Conservation (phyloP, 2,329 filamentous ascomycete genomes). For the Xylariaceae sp. region DNA sequence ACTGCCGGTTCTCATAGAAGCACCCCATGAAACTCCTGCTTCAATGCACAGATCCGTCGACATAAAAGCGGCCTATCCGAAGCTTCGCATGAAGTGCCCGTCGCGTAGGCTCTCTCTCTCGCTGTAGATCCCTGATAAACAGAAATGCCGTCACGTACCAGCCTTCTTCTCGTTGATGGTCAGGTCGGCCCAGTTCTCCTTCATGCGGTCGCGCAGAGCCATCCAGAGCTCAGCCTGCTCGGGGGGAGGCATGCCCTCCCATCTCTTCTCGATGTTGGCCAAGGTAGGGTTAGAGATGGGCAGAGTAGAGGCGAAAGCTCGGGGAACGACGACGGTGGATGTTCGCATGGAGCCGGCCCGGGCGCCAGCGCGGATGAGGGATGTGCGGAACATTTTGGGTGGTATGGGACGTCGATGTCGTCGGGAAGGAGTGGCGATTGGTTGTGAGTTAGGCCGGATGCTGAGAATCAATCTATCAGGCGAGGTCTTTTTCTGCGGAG, state of each 20-base stretch:
- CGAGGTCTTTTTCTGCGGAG: constrained; percentile 28
- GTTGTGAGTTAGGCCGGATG: constrained; percentile 16
- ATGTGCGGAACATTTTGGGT: constrained; percentile 49
- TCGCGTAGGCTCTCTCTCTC: background rate
- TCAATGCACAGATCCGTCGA: background rate
- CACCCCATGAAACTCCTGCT: constrained; percentile 3
- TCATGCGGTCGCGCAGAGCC: constrained; percentile 96
- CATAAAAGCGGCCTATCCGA: background rate
- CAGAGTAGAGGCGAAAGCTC: constrained; percentile 64
- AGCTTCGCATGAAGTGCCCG: background rate
- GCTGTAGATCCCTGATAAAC: background rate
- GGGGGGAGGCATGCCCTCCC: constrained; percentile 95
- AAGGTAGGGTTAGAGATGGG: constrained; percentile 97
- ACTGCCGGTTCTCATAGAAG: constrained; percentile 2
- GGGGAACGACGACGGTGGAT: constrained; percentile 38
- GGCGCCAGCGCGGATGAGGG: constrained; percentile 45
- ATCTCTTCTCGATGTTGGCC: constrained; percentile 98
- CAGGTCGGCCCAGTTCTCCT: constrained; percentile 92
- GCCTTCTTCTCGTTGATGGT: constrained; percentile 98
- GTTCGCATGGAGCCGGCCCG: constrained; percentile 36
- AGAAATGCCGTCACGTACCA: constrained; percentile 58
- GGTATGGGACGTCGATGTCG: background rate
- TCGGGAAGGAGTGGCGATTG: constrained; percentile 25
- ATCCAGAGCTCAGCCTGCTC: constrained; percentile 99
- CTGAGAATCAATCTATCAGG: constrained; percentile 15